Base-by-base conservation (phyloP, 495 filamentous ascomycete genomes). In the Penicillium flavigenum region DNA sequence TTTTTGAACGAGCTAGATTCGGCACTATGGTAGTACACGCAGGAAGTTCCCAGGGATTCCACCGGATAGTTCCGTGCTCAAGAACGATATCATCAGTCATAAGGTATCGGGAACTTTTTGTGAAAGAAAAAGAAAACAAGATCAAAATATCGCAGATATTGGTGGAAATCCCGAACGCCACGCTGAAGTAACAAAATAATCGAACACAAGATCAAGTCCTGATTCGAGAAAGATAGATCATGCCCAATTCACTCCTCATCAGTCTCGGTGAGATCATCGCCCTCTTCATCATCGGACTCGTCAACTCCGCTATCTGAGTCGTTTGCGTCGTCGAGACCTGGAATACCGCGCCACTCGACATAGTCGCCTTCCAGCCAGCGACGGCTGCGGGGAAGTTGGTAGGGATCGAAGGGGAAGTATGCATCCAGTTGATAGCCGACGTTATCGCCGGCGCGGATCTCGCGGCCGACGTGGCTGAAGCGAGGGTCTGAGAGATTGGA, bases 381-480 rank as follows among this genome's bases (percentile, higher is more conserved):
- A 68, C 87, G 88, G 62, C 91, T 96, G 48, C 83, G 77, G 0
- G 91, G 93, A 12, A 98, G 78, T 59, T 89, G 85, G 72, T 96
- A 98, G 3, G 94, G 94, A 67, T 99, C 94, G 64, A 99, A 99
- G 2, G 95, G 94, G 70, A 98, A 98, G 70, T 92, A 96, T 0
- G 89, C 89, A 58, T 97, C 93, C 2, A 98, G 80, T 68, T 93
- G 75, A 72, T 83, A 85, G 39, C 86, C 86, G 54, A 92, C 86
- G 39, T 88, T 82, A 47, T 83, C 82, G 51, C 75, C 72, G 43
- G 76, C 53, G 81, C 87, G 63, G 22, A 83, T 81, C 65, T 94
- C 91, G 42, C 91, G 81, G 24, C 80, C 78, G 1, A 77, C 72
- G 22, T 80, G 75, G 51, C 65, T 71, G 55, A 78, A 72, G 46